Evolutionary conservation across 1,284 basidiomycete species (phyloP), one percentile per base, ranked within the genome.

Genomic region (Ceratobasidium sp.): DNA sequence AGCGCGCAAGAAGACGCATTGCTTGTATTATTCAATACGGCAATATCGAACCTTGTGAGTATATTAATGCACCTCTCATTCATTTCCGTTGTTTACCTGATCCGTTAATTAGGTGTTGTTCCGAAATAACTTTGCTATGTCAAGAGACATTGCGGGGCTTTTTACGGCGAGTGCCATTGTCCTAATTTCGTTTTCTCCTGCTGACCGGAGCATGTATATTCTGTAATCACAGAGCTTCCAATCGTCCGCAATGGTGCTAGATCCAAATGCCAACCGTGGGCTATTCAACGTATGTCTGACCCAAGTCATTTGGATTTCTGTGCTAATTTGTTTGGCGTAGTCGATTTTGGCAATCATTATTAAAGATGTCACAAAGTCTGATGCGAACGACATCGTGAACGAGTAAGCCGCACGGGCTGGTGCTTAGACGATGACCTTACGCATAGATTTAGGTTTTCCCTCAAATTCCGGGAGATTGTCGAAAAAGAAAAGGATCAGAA

Each of bases 1-100:
- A 89, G 88, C 0, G 86, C 87, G 5, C 89, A 90, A 79, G 89
- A 90, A 78, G 90, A 90, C 67, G 88, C 87, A 0, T 81, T 90
- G 0, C 84, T 90, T 1, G 89, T 90, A 0, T 79, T 91, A 1
- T 90, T 90, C 80, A 90, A 89, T 78, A 88, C 88, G 0, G 89
- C 90, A 0, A 84, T 91, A 29, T 90, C 90, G 0, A 90, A 91
- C 78, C 78, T 91, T 24, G 76, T 77, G 22, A 59, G 48, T 29
- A 45, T 45, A 15, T 48, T n/a, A 11, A 45, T 47, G 14, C 15
- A 44, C 5, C 17, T 11, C n/a, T 60, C 50, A 62, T 14, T 4
- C 15, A 19, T 11, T 29, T 3, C 14, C 27, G 4, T 29, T 54
- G 41, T 45, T 24, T 14, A 15, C 24, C 9, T 48, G 29, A 17